Conservation (phyloP, 2,329 filamentous ascomycete genomes). For the Fusarium liriodendri region DNA sequence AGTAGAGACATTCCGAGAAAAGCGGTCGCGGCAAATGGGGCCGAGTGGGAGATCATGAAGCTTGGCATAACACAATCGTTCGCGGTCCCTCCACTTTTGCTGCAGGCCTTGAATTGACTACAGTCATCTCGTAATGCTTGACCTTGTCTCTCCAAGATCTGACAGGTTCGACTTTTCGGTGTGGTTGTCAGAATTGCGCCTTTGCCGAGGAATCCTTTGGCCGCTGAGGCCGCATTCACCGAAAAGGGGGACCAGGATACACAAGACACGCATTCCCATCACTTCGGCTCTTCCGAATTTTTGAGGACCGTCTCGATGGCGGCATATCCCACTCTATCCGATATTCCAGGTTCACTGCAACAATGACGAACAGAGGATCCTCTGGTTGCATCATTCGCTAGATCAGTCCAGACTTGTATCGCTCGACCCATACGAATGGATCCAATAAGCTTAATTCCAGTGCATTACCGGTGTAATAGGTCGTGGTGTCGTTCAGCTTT, state of each 20-base stretch:
- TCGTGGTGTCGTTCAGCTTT: not conserved
- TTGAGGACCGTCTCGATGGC: not conserved
- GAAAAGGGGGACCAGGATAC: not conserved
- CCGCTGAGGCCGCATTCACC: not conserved
- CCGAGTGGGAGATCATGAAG: constrained; percentile 3
- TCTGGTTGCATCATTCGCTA: not conserved
- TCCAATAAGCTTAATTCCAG: not conserved
- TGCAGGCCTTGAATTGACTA: not conserved
- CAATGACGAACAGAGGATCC: constrained; percentile 1
- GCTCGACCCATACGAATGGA: not conserved
- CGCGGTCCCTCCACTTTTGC: not conserved
- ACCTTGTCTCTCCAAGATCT: not conserved
- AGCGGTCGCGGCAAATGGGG: not conserved
- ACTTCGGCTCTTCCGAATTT: not conserved
- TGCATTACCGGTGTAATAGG: no score
- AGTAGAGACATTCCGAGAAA: not conserved
- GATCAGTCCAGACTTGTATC: not conserved
- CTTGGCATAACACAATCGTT: not conserved
- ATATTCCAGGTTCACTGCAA: not conserved
- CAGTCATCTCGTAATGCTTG: not conserved
- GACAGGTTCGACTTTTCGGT: not conserved
- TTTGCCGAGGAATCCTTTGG: not conserved
- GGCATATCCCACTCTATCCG: not conserved
- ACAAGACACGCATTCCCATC: not conserved
- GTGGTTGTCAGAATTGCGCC: not conserved